Conservation (phyloP, 345 rosid species). For the Gossypium thurberi region DNA sequence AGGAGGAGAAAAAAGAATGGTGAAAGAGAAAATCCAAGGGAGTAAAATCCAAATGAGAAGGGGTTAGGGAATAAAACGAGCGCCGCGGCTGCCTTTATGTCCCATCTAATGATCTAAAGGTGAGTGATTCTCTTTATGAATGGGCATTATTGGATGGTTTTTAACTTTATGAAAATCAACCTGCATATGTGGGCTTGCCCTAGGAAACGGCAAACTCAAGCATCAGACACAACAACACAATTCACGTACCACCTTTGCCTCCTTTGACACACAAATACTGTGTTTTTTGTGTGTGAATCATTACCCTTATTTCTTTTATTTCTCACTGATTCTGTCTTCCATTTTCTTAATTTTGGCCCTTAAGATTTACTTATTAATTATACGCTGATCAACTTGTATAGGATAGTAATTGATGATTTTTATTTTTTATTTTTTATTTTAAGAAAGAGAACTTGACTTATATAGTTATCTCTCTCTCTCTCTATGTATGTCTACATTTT, state of each 20-base stretch:
- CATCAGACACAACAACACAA: slow-evolving; percentile 11
- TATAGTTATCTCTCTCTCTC: no score
- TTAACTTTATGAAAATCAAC: slow-evolving; percentile 16
- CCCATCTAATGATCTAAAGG: slow-evolving; percentile 29
- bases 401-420: no score
- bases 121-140: slow-evolving; percentile 17
- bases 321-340: neutral
- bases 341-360: neutral
- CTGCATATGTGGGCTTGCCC: slow-evolving; percentile 13
- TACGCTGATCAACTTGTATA: no score
- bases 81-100: slow-evolving; percentile 35
- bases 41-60: slow-evolving; percentile 18
- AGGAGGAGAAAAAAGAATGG: neutral
- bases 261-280: neutral
- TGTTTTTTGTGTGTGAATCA: neutral
- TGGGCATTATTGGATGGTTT: slow-evolving; percentile 13
- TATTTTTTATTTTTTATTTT: no score
- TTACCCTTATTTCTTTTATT: neutral
- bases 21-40: neutral
- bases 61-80: slow-evolving; percentile 19
- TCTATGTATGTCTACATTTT: neutral
- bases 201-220: slow-evolving; percentile 15
- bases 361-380: neutral
- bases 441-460: no score
- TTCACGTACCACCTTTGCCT: neutral